phyloP scores from a whole-genome alignment of 441 rosid genomes.

The Biscutella laevigata region DNA sequence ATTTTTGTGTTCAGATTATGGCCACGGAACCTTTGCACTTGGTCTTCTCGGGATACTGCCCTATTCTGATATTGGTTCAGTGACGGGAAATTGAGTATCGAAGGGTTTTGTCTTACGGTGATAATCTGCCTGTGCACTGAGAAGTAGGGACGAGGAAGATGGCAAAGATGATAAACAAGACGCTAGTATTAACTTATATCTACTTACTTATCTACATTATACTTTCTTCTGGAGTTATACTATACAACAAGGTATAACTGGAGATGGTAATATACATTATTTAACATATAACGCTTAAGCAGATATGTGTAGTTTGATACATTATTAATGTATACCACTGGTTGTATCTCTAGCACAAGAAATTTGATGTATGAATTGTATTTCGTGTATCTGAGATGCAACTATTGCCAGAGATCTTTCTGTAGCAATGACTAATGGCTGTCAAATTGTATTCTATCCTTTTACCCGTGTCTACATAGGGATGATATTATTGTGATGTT shows the following conservation, averaged over 20 bases:
- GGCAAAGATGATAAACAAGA: constrained; percentile 53
- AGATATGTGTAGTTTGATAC: background rate
- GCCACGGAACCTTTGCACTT: constrained; percentile 7
- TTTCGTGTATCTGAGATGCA: background rate
- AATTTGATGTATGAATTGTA: background rate
- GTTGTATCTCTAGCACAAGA: background rate
- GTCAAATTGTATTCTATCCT: background rate
- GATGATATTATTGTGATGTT: constrained; percentile 13
- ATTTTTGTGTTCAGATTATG: constrained; percentile 12
- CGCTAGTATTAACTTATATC: constrained; percentile 73
- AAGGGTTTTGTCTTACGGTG: background rate
- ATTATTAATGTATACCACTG: background rate
- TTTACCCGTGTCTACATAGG: background rate
- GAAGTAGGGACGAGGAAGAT: constrained; percentile 23
- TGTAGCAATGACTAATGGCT: background rate
- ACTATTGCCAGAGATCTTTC: background rate
- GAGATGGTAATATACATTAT: constrained; percentile 29
- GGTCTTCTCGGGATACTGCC: background rate
- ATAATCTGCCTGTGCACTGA: background rate
- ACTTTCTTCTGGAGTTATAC: constrained; percentile 86
- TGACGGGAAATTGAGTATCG: background rate
- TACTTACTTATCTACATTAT: constrained; percentile 79
- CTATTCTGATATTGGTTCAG: background rate
- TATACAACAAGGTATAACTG: constrained; percentile 85
- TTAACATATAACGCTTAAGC: background rate